phyloP scores from a whole-genome alignment of 2,329 filamentous ascomycete species.

The Fusarium falciforme region DNA sequence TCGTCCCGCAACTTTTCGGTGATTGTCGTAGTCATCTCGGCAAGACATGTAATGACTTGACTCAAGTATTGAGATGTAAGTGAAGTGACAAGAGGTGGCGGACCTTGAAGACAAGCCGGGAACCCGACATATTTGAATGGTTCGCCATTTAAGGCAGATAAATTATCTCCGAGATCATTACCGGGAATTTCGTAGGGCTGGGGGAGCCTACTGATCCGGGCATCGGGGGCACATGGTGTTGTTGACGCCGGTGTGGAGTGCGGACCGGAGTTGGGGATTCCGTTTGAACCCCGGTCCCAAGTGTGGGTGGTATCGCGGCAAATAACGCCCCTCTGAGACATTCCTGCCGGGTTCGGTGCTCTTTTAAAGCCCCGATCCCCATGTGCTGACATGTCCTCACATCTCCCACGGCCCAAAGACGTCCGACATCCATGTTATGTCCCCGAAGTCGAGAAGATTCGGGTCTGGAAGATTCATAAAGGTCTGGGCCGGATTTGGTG shows the following conservation, averaged over 20 bases:
- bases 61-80: neutral
- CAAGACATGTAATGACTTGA: neutral
- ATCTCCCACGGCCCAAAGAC: slow-evolving; percentile 53
- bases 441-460: slow-evolving; percentile 48
- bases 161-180: slow-evolving; percentile 10
- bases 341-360: neutral
- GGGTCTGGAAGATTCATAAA: slow-evolving; percentile 36
- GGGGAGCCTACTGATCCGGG: slow-evolving; percentile 12
- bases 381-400: slow-evolving; percentile 21
- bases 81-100: neutral
- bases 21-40: slow-evolving; percentile 6
- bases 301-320: neutral
- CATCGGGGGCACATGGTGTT: slow-evolving; percentile 15
- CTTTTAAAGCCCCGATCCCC: neutral
- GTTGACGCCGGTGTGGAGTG: slow-evolving; percentile 27
- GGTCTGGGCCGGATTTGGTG: slow-evolving; percentile 18
- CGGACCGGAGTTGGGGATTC: slow-evolving; percentile 7
- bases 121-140: slow-evolving; percentile 14
- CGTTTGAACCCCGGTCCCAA: slow-evolving; percentile 21
- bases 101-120: slow-evolving; percentile 9
- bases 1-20: neutral
- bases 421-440: slow-evolving; percentile 53
- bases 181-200: slow-evolving; percentile 8
- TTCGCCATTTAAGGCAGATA: slow-evolving; percentile 2
- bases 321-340: neutral